Conservation (phyloP, 2,329 filamentous ascomycete species). For the Colletotrichum sublineola region DNA sequence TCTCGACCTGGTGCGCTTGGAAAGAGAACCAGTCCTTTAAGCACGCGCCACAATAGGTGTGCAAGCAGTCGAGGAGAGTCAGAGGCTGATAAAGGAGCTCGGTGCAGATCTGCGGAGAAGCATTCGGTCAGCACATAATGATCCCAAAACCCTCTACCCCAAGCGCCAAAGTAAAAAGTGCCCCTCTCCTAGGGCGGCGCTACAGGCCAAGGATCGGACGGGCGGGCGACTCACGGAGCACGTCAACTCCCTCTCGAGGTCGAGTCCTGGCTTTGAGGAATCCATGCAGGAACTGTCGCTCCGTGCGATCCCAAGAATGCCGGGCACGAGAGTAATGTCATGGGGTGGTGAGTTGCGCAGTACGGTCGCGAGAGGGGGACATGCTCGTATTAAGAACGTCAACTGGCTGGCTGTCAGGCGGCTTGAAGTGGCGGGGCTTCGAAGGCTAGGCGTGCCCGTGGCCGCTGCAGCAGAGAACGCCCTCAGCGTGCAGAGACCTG, state of each 20-base stretch:
- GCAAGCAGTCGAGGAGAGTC: constrained; percentile 91
- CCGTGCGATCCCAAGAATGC: constrained; percentile 36
- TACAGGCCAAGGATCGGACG: constrained; percentile 16
- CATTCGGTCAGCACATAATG: constrained; percentile 25
- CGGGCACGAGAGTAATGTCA: constrained; percentile 31
- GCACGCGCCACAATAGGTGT: constrained; percentile 96
- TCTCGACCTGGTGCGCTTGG: constrained; percentile 74
- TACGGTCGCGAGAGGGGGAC: constrained; percentile 24
- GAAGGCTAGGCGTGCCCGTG: constrained; percentile 37
- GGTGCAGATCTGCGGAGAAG: constrained; percentile 83
- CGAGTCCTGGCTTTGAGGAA: constrained; percentile 66
- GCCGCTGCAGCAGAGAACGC: constrained; percentile 23
- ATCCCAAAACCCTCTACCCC: neutral
- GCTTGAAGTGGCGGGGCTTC: constrained; percentile 39
- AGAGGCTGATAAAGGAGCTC: constrained; percentile 93
- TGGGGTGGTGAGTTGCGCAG: constrained; percentile 18
- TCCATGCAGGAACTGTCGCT: constrained; percentile 56
- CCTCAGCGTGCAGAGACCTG: neutral
- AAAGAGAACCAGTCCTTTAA: constrained; percentile 95
- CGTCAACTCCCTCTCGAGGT: constrained; percentile 93
- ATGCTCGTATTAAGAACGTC: constrained; percentile 39
- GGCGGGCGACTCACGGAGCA: constrained; percentile 80
- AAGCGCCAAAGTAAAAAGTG: neutral
- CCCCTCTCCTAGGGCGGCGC: constrained; percentile 37
- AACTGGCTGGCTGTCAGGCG: constrained; percentile 20